Percentiles rank a stretch among this genome's conserved stretches.
These are phyloP conservation scores for Colletotrichum somersetense DNA, from an alignment of 2,329 filamentous ascomycete species.

Conservation along the genomic window DNA sequence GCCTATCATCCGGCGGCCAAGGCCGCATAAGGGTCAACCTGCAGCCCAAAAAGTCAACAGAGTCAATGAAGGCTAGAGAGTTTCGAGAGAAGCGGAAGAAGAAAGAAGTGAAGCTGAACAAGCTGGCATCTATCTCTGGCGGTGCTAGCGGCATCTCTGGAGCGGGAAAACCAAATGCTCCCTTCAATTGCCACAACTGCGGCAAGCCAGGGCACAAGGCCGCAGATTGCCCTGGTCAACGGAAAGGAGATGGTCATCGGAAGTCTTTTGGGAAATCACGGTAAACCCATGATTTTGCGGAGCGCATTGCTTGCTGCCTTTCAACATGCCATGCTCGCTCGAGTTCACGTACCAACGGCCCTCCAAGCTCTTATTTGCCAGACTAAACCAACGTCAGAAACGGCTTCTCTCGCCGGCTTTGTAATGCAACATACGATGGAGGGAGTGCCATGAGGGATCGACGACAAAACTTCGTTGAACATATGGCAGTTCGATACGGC, in stretches of 20 bases:
- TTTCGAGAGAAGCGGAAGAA: slow-evolving; percentile 71
- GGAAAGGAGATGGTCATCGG: slow-evolving; percentile 40
- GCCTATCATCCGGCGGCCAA: slow-evolving; percentile 29
- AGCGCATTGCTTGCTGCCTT: slow-evolving; percentile 16
- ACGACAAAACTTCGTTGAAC: slow-evolving; percentile 4
- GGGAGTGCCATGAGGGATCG: background rate
- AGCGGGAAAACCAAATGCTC: slow-evolving; percentile 30
- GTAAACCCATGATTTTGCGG: slow-evolving; percentile 9
- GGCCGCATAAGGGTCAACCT: slow-evolving; percentile 34
- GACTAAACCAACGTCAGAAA: background rate
- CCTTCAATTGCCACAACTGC: slow-evolving; percentile 70
- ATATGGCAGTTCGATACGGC: slow-evolving; percentile 3
- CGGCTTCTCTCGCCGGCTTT: background rate
- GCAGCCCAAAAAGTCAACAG: slow-evolving; percentile 52
- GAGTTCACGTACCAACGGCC: slow-evolving; percentile 10
- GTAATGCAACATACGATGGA: background rate
- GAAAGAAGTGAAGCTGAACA: slow-evolving; percentile 76
- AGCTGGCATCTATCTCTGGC: slow-evolving; percentile 70
- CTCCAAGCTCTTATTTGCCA: background rate
- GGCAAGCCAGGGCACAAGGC: slow-evolving; percentile 72
- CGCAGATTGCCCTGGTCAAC: slow-evolving; percentile 63
- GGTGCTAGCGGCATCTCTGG: slow-evolving; percentile 36
- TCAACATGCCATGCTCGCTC: slow-evolving; percentile 16
- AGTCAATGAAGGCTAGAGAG: slow-evolving; percentile 61
- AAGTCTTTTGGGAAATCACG: slow-evolving; percentile 25